Evolutionary conservation across 768 basidiomycete genomes (phyloP), one percentile per base, ranked within the genome.

Genomic region (Mrakia hoshinonis): DNA sequence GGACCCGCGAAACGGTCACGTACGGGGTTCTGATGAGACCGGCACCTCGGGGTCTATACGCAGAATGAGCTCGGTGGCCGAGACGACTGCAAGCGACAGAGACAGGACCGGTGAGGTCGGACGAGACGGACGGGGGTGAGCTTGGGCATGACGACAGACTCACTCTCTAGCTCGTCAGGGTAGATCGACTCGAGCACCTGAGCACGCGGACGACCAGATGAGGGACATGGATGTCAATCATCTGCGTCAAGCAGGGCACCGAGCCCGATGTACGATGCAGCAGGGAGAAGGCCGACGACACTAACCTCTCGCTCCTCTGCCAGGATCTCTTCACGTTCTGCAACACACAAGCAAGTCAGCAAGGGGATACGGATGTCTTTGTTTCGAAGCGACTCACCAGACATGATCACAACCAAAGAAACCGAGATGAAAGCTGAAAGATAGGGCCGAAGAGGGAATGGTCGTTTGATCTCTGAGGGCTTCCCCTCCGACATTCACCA

Each of bases 141-240:
- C n/a, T n/a, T n/a, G 20, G n/a, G 46, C 7, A 43, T 9, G 36
- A 24, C 4, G n/a, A 55, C 22, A 43, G 18, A 67, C 70, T 46
- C 31, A 72, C 70, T 67, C 47, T 72, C 65, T 10, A 72, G 70
- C 80, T 98, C 95, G 74, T 91, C 88, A 5, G 95, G 92, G 79
- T 95, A 98, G 79, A 98, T 98, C 3, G 92, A 88, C 81, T 95
- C 92, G 75, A 97, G 85, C 34, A 96, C 92, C 89, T 95, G 72
- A 64, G 47, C 3, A 73, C 67, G 75, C 63, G 20, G 39, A 74
- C 46, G 72, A 48, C 51, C 39, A 22, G 61, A 74, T 38, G 26
- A 15, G 26, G 24, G 67, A 18, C 31, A 49, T 51, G 7, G 15
- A 24, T 10, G 68, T 62, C 58, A 54, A 36, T 61, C 31, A 38